Conservation (phyloP, 495 filamentous ascomycete genomes). For the Aspergillus panamensis region DNA sequence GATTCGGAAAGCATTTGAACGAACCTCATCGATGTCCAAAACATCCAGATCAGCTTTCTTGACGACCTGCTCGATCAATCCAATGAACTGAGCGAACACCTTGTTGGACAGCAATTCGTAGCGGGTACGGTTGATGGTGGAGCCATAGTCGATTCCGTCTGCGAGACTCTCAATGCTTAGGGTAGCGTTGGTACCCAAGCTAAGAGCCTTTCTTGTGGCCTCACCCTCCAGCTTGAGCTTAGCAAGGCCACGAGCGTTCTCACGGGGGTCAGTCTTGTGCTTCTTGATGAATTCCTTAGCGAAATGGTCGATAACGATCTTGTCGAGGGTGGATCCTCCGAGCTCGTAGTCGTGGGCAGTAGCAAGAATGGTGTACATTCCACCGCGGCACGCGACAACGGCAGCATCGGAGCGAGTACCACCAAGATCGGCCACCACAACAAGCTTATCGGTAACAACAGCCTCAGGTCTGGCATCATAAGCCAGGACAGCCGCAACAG, state of each 20-base stretch:
- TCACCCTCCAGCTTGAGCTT: slow-evolving; percentile 93
- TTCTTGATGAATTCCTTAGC: slow-evolving; percentile 98
- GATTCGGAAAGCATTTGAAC: background rate
- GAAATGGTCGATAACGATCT: slow-evolving; percentile 90
- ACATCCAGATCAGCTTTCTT: slow-evolving; percentile 91
- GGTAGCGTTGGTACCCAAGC: slow-evolving; percentile 78
- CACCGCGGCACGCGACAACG: slow-evolving; percentile 83
- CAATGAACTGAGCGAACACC: slow-evolving; percentile 81
- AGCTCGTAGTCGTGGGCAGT: slow-evolving; percentile 94
- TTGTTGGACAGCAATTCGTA: slow-evolving; percentile 87
- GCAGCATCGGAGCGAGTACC: slow-evolving; percentile 90
- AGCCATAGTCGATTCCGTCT: slow-evolving; percentile 85
- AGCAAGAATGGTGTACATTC: slow-evolving; percentile 94
- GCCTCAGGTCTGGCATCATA: slow-evolving; percentile 85
- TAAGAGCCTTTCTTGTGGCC: slow-evolving; percentile 82
- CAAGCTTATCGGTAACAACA: slow-evolving; percentile 73
- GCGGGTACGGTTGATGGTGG: slow-evolving; percentile 85
- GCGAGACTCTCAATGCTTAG: slow-evolving; percentile 86
- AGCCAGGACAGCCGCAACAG: slow-evolving; percentile 84
- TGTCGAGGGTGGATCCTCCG: slow-evolving; percentile 75
- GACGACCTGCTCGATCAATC: slow-evolving; percentile 75
- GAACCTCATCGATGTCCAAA: slow-evolving; percentile 82
- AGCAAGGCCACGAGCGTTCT: slow-evolving; percentile 73
- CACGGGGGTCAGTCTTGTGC: slow-evolving; percentile 80
- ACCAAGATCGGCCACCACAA: slow-evolving; percentile 90